phyloP scores from a whole-genome alignment of 2,329 filamentous ascomycete genomes.

The Dothideomycetidae sp. region DNA sequence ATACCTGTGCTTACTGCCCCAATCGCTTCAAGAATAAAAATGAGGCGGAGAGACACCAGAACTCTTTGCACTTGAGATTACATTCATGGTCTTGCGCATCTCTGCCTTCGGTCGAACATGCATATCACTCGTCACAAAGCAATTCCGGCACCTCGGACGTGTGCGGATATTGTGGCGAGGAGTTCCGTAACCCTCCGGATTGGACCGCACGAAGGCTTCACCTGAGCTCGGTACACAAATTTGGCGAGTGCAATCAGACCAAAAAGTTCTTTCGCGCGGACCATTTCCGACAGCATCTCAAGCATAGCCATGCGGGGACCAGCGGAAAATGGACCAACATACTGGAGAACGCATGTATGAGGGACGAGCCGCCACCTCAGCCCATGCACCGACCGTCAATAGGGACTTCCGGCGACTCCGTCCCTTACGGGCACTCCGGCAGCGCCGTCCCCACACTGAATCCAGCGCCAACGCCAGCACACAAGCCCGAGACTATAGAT shows the following conservation, averaged over 20 bases:
- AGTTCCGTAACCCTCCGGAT: conserved; percentile 75
- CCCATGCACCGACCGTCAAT: conserved; percentile 9
- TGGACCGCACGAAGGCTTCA: conserved; percentile 82
- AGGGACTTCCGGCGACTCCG: conserved; percentile 1
- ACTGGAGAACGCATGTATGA: conserved; percentile 92
- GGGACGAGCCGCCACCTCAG: conserved; percentile 57
- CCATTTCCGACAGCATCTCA: conserved; percentile 94
- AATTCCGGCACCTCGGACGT: conserved; percentile 49
- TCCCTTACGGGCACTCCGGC: conserved; percentile 1
- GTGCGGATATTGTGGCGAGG: conserved; percentile 91
- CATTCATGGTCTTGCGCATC: conserved; percentile 97
- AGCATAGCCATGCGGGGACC: conserved; percentile 90
- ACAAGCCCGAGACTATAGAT: conserved; percentile 6
- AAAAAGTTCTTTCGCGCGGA: conserved; percentile 98
- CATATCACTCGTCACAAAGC: conserved; percentile 67
- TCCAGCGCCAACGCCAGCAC: neutral
- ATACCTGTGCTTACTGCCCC: conserved; percentile 79
- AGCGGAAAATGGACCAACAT: conserved; percentile 99
- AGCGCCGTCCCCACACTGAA: neutral
- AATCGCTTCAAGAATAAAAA: conserved; percentile 99
- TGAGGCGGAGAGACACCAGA: conserved; percentile 90
- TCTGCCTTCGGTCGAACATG: conserved; percentile 55
- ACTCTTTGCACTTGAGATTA: conserved; percentile 77
- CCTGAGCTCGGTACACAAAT: conserved; percentile 85
- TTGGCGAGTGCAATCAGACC: conserved; percentile 90